phyloP scores from a whole-genome alignment of 78 protist genomes.

The Bigelowiella natans region DNA sequence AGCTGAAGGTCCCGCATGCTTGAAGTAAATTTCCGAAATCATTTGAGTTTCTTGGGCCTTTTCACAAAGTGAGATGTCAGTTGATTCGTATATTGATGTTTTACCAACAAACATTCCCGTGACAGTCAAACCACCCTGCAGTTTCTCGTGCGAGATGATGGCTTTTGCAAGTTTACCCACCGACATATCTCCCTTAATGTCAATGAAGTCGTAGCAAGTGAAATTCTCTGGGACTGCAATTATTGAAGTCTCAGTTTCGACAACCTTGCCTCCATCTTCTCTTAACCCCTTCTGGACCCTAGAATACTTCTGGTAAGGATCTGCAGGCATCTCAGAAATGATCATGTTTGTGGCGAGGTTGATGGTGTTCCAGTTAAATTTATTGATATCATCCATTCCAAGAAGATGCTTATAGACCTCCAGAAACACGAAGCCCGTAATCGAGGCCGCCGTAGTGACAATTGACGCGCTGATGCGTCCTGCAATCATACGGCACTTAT shows the following conservation, averaged over 20 bases:
- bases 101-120: neutral
- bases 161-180: neutral
- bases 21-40: neutral
- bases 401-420: neutral
- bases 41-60: neutral
- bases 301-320: neutral
- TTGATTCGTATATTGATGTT: neutral
- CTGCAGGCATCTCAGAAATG: neutral
- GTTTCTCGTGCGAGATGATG: neutral
- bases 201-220: neutral
- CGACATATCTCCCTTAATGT: neutral
- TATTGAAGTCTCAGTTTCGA: too few relatives aligned
- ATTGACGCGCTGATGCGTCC: constrained; percentile 55
- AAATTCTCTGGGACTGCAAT: neutral
- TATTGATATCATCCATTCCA: neutral
- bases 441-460: constrained; percentile 49
- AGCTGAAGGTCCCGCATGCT: neutral
- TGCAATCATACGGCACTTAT: constrained; percentile 20
- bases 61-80: neutral
- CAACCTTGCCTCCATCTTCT: too few relatives aligned
- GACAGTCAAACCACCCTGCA: neutral
- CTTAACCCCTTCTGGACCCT: too few relatives aligned
- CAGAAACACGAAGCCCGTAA: neutral
- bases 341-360: neutral
- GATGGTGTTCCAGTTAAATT: neutral